Percentiles rank a stretch among this genome's conserved stretches.
Conservation (phyloP, 2,329 filamentous ascomycete species). For the Zalaria sp. region DNA sequence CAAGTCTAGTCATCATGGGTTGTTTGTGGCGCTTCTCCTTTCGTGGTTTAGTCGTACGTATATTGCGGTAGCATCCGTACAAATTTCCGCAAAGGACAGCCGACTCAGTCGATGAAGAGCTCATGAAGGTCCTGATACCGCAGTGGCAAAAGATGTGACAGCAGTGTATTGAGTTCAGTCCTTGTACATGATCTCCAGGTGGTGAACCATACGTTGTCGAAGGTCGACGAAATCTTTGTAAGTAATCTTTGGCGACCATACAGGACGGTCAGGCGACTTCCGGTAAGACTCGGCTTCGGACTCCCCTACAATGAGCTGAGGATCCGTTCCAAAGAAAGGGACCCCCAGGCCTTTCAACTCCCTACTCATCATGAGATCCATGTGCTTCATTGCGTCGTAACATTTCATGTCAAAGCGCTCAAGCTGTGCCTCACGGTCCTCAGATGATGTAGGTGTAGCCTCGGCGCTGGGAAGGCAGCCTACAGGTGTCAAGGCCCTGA, state of each 20-base stretch:
- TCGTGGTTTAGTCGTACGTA: too few species aligned
- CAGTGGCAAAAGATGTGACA: too few species aligned
- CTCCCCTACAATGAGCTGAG: slow-evolving; percentile 25
- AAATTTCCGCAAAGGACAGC: too few species aligned
- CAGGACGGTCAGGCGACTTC: slow-evolving; percentile 5
- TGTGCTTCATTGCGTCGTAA: slow-evolving; percentile 42
- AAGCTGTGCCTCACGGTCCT: slow-evolving; percentile 41
- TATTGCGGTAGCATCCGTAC: too few species aligned
- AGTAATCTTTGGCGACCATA: slow-evolving; percentile 17
- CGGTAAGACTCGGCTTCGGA: slow-evolving; percentile 5
- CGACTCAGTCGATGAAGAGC: too few species aligned
- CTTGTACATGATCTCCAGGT: slow-evolving; percentile 25
- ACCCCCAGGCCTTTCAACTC: slow-evolving; percentile 44
- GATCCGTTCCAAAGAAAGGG: slow-evolving; percentile 44
- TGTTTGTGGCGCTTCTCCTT: too few species aligned
- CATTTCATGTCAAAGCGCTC: slow-evolving; percentile 47
- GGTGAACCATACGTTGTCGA: slow-evolving; percentile 20
- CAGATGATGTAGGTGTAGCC: slow-evolving; percentile 11
- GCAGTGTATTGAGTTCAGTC: slow-evolving; percentile 11
- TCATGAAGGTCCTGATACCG: not conserved
- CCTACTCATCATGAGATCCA: slow-evolving; percentile 42
- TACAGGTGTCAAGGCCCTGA: not conserved
- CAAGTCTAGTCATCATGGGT: too few species aligned
- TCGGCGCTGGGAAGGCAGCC: not conserved
- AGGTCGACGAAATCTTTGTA: slow-evolving; percentile 17